A percentile compares a stretch with the other conserved stretches of the same genome.
These are phyloP conservation scores for Colletotrichum sp. DNA, from an alignment of 2,329 filamentous ascomycete genomes.

Conservation along the genomic window DNA sequence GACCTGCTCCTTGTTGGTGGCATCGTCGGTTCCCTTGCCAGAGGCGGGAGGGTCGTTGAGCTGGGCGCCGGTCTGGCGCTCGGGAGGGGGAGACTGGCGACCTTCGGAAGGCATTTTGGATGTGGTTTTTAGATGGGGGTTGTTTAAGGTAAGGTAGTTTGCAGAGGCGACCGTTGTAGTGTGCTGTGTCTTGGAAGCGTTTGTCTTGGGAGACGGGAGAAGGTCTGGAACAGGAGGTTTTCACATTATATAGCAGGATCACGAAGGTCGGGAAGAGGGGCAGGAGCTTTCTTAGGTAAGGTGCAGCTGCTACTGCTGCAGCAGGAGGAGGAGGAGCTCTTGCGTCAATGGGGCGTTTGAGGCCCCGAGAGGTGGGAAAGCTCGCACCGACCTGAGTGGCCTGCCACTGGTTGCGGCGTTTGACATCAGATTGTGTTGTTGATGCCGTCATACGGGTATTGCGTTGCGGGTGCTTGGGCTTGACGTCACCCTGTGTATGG, in stretches of 20 bases:
- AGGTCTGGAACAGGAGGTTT: not conserved
- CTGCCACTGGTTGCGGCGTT: constrained; percentile 8
- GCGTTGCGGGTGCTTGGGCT: not conserved
- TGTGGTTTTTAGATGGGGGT: constrained; percentile 24
- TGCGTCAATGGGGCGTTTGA: constrained; percentile 8
- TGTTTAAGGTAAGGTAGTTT: not conserved
- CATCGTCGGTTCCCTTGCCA: constrained; percentile 62
- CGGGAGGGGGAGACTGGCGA: constrained; percentile 79
- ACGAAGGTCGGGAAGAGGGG: not conserved
- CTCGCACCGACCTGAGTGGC: not conserved
- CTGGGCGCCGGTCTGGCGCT: constrained; percentile 70
- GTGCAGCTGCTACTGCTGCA: not conserved
- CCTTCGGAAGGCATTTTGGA: constrained; percentile 70
- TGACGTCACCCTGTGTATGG: constrained; percentile 9
- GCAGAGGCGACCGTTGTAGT: not conserved
- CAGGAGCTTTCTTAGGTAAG: not conserved
- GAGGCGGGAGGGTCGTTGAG: constrained; percentile 61
- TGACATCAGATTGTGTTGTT: constrained; percentile 18
- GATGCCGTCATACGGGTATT: constrained; percentile 16
- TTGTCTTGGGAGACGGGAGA: not conserved
- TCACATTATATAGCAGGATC: constrained; percentile 2
- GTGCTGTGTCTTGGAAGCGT: not conserved
- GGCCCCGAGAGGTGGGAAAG: not conserved
- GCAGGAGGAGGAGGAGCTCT: not conserved
- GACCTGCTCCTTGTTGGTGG: constrained; percentile 56